phyloP scores from a whole-genome alignment of 345 rosid genomes.

The Populus nigra region DNA sequence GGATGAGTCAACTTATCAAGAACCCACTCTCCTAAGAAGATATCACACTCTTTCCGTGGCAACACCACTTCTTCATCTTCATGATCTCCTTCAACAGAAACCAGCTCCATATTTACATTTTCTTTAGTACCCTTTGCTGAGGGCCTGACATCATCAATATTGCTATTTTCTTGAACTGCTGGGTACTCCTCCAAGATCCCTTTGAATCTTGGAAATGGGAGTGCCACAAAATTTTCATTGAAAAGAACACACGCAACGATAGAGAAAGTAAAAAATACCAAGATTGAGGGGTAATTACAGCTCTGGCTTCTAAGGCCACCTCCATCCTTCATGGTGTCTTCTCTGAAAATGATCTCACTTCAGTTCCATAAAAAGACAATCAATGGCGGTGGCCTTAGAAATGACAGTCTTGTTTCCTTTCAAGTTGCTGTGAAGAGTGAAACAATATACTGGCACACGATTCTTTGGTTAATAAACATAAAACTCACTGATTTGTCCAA shows the following conservation, averaged over 20 bases:
- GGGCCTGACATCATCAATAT: background rate
- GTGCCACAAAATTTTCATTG: background rate
- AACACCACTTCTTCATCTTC: background rate
- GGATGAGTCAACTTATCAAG: slow-evolving; percentile 22
- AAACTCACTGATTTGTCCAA: background rate
- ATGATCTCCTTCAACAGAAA: background rate
- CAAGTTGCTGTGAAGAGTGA: background rate
- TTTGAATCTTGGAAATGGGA: slow-evolving; percentile 4
- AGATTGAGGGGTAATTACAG: background rate
- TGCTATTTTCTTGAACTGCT: background rate
- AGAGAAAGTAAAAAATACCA: background rate
- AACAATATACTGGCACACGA: background rate
- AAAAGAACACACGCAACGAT: slow-evolving; percentile 6
- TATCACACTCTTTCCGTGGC: slow-evolving; percentile 17
- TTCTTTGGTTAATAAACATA: background rate
- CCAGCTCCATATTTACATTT: background rate
- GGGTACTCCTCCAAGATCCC: background rate
- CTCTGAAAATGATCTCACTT: background rate
- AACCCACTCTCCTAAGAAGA: slow-evolving; percentile 32
- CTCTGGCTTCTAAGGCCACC: background rate
- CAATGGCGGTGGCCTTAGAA: background rate
- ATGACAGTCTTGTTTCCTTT: background rate
- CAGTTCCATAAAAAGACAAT: background rate
- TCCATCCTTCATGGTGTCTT: background rate
- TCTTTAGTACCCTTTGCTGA: background rate